Conservation (phyloP, 1,284 basidiomycete species). For the Laetiporus sulphureus region DNA sequence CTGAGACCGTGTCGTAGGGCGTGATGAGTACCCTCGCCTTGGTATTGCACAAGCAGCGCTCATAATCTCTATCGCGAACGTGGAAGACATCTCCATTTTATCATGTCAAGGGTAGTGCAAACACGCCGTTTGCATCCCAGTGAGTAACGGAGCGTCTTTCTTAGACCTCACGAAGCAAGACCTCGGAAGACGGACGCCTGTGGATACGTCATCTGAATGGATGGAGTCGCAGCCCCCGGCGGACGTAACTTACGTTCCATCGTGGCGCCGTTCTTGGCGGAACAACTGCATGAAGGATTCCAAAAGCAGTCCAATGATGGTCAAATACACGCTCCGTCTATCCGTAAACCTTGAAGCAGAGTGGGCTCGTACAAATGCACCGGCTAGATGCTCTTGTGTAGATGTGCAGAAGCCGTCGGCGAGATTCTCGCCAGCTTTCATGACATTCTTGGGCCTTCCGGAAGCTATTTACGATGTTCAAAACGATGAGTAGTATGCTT, state of each 20-base stretch:
- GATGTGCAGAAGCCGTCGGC: conserved; percentile 29
- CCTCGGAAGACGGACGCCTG: conserved; percentile 14
- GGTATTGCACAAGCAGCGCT: conserved; percentile 34
- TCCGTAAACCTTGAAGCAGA: conserved; percentile 33
- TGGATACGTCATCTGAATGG: no score
- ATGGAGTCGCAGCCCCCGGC: no score
- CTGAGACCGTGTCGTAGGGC: conserved; percentile 11
- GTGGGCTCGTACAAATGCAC: conserved; percentile 31
- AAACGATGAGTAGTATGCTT: no score
- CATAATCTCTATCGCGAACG: conserved; percentile 36
- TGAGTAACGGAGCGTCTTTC: conserved; percentile 36
- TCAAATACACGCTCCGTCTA: no score
- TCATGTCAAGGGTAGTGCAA: conserved; percentile 50
- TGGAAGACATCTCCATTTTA: conserved; percentile 45
- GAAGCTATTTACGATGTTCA: no score
- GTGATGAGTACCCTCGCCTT: conserved; percentile 23
- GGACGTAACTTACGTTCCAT: conserved; percentile 28
- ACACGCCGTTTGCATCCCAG: conserved; percentile 55
- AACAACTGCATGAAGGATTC: conserved; percentile 31
- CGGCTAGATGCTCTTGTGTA: conserved; percentile 26
- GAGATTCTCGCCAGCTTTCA: conserved; percentile 30
- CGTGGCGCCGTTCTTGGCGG: conserved; percentile 26
- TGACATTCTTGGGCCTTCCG: conserved; percentile 32
- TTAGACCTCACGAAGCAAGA: conserved; percentile 32
- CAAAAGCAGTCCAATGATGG: no score